These are phyloP conservation scores for Rachicladosporium sp. DNA, from an alignment of 2,329 filamentous ascomycete genomes.

Conservation along the genomic window DNA sequence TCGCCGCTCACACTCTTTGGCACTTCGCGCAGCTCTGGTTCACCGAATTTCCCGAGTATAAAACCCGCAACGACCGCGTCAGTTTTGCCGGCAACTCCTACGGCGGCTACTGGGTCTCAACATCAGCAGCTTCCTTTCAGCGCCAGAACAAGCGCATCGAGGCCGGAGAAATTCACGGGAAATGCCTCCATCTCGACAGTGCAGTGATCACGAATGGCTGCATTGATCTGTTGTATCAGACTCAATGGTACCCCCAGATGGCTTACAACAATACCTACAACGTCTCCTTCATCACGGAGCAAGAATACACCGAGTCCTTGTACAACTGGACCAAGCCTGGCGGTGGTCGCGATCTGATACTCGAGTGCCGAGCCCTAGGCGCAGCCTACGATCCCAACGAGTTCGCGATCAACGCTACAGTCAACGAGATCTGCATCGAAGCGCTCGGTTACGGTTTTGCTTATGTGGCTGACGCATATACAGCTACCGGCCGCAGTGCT, in stretches of 20 bases:
- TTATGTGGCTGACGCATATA: conserved; percentile 8
- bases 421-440: conserved; percentile 30
- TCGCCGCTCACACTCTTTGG: conserved; percentile 40
- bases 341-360: conserved; percentile 41
- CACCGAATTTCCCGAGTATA: conserved; percentile 10
- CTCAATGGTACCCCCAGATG: conserved; percentile 42
- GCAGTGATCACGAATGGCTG: conserved; percentile 61
- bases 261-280: conserved; percentile 53
- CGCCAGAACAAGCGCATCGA: conserved; percentile 46
- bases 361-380: conserved; percentile 37
- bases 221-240: conserved; percentile 50
- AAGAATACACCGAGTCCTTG: conserved; percentile 22
- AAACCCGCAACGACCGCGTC: conserved; percentile 9
- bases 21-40: conserved; percentile 46
- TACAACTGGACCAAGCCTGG: conserved; percentile 33
- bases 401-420: conserved; percentile 24
- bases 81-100: conserved; percentile 16
- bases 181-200: conserved; percentile 46
- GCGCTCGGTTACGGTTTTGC: conserved; percentile 10
- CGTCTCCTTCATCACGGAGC: conserved; percentile 41
- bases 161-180: conserved; percentile 18
- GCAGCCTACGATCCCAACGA: conserved; percentile 38
- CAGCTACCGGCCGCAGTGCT: conserved; percentile 7
- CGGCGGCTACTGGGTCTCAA: conserved; percentile 50
- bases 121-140: conserved; percentile 44